Percentiles rank a stretch among this genome's conserved stretches.
phyloP scores from a whole-genome alignment of 345 rosid species.

The Syzygium aromaticum region DNA sequence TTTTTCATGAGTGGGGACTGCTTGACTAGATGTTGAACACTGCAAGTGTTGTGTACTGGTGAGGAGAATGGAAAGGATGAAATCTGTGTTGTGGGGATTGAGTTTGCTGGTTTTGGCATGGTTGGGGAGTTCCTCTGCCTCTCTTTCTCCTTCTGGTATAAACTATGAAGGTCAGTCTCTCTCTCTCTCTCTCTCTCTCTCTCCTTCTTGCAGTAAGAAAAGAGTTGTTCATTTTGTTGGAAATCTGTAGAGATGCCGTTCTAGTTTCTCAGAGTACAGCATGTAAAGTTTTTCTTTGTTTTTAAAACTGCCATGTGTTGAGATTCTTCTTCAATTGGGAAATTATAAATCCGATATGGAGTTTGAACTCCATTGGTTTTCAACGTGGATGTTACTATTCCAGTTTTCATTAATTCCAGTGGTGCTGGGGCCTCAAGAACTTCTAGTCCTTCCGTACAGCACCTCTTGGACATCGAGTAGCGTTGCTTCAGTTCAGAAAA shows the following conservation, averaged over 20 bases:
- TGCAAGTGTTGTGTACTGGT: background rate
- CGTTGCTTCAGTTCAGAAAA: background rate
- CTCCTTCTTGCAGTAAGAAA: background rate
- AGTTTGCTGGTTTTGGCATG: slow-evolving; percentile 19
- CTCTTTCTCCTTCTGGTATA: slow-evolving; percentile 29
- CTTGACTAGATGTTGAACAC: background rate
- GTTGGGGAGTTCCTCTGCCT: slow-evolving; percentile 18
- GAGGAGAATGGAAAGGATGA: background rate
- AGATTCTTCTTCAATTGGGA: background rate
- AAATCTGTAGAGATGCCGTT: background rate
- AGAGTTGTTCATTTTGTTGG: background rate
- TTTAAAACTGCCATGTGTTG: background rate
- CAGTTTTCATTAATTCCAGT: background rate
- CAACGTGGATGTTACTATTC: background rate
- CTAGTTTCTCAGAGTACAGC: background rate
- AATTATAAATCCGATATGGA: background rate
- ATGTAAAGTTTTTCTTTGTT: background rate
- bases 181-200: background rate
- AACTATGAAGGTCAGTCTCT: slow-evolving; percentile 31
- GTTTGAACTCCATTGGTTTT: background rate
- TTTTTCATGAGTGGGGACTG: background rate
- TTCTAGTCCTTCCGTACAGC: background rate
- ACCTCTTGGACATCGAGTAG: background rate
- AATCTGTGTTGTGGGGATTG: background rate
- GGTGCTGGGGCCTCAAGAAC: background rate